phyloP scores from a whole-genome alignment of 371 early-diverging fungal genomes.

The Rhizopus arrhizus region DNA sequence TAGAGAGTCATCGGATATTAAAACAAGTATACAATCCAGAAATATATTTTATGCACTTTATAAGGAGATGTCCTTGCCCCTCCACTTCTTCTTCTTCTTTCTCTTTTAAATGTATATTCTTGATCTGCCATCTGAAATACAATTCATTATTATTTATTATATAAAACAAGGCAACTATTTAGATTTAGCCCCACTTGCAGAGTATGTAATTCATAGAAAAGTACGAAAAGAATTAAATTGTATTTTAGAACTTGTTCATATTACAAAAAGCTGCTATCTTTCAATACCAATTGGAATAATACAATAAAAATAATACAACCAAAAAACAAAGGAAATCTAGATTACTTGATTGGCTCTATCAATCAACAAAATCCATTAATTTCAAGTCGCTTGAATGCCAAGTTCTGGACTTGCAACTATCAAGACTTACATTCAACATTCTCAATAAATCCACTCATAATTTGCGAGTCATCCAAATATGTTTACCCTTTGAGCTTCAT shows the following conservation, averaged over 20 bases:
- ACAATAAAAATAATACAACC: constrained; percentile 20
- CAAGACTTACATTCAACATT: neutral
- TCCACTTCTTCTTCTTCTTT: neutral
- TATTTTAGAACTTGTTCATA: constrained; percentile 11
- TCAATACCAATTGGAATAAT: constrained; percentile 19
- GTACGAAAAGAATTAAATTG: neutral
- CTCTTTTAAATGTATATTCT: constrained; percentile 14
- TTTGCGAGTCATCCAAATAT: constrained; percentile 5
- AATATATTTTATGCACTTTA: neutral
- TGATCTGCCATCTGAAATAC: constrained; percentile 33
- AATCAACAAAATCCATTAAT: neutral
- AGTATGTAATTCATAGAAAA: constrained; percentile 20
- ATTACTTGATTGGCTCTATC: constrained; percentile 5
- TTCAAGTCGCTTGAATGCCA: neutral
- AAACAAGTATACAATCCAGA: neutral
- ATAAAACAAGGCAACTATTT: constrained; percentile 30
- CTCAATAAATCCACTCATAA: constrained; percentile 4
- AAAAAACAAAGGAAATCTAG: neutral
- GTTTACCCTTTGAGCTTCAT: constrained; percentile 5
- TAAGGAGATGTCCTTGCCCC: neutral
- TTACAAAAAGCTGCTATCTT: constrained; percentile 10
- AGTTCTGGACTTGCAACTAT: neutral
- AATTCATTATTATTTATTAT: constrained; percentile 28
- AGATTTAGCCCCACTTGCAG: constrained; percentile 31
- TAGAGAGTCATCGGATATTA: neutral